These are phyloP conservation scores for Diaporthe amygdali DNA, from an alignment of 2,329 filamentous ascomycete genomes.

Conservation along the genomic window DNA sequence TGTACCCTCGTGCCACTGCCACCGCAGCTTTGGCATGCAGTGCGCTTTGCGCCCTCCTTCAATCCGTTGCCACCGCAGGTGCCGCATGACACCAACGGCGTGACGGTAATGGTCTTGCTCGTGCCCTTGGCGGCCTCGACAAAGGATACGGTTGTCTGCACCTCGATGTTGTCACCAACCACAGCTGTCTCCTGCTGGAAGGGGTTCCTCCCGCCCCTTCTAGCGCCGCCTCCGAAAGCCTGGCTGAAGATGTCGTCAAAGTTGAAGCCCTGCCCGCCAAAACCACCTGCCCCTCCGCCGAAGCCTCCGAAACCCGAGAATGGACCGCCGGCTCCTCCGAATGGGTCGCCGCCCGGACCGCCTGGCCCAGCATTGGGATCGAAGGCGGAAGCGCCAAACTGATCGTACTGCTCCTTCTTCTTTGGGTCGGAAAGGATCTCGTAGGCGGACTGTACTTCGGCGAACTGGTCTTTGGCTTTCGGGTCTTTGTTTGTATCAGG, in stretches of 20 bases:
- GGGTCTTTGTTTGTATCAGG: constrained; percentile 98
- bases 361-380: constrained; percentile 74
- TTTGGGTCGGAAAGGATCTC: constrained; percentile 91
- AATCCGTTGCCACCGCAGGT: constrained; percentile 85
- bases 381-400: constrained; percentile 87
- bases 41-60: constrained; percentile 77
- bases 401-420: constrained; percentile 91
- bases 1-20: constrained; percentile 88
- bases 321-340: constrained; percentile 68
- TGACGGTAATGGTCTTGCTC: constrained; percentile 85
- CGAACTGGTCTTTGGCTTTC: constrained; percentile 91
- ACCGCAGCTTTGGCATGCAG: constrained; percentile 79
- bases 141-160: constrained; percentile 91
- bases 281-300: constrained; percentile 68
- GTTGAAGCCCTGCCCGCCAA: constrained; percentile 3
- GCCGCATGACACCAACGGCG: constrained; percentile 79
- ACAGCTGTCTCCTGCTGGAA: constrained; percentile 76
- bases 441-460: constrained; percentile 91
- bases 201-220: constrained; percentile 62
- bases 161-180: constrained; percentile 95
- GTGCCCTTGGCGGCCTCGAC: constrained; percentile 95
- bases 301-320: constrained; percentile 61
- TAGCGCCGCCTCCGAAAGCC: constrained; percentile 68
- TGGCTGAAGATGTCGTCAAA: constrained; percentile 96
- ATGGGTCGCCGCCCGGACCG: constrained; percentile 64